Conservation (phyloP, 495 filamentous ascomycete genomes). For the Wilcoxina mikolae region DNA sequence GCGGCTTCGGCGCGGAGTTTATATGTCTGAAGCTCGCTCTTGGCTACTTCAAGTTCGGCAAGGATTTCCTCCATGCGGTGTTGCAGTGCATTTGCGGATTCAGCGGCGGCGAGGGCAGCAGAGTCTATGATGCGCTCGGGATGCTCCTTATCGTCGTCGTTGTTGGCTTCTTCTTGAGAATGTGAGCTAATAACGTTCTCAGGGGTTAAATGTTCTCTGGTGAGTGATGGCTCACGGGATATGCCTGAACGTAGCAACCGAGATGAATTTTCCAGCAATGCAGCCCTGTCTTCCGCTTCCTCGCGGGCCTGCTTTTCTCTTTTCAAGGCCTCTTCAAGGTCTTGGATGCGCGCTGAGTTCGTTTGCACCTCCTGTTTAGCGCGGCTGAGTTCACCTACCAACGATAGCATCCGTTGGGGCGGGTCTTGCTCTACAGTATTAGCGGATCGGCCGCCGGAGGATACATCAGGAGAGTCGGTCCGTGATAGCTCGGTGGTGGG, state of each 20-base stretch:
- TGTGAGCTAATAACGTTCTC: slow-evolving; percentile 8
- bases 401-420: slow-evolving; percentile 66
- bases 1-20: slow-evolving; percentile 63
- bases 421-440: slow-evolving; percentile 39
- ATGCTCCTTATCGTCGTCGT: slow-evolving; percentile 16
- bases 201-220: background rate
- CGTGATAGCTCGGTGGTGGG: slow-evolving; percentile 6
- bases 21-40: slow-evolving; percentile 62
- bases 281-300: slow-evolving; percentile 64
- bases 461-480: slow-evolving; percentile 3
- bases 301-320: slow-evolving; percentile 71
- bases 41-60: slow-evolving; percentile 68
- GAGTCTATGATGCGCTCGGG: slow-evolving; percentile 28
- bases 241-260: slow-evolving; percentile 13
- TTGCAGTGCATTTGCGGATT: slow-evolving; percentile 45
- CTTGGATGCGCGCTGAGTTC: slow-evolving; percentile 60
- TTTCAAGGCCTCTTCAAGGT: slow-evolving; percentile 62
- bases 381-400: slow-evolving; percentile 66
- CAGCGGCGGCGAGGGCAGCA: slow-evolving; percentile 31
- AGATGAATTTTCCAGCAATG: slow-evolving; percentile 43
- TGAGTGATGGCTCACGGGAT: slow-evolving; percentile 27
- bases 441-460: background rate
- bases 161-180: slow-evolving; percentile 13
- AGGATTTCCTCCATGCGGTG: slow-evolving; percentile 64
- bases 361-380: slow-evolving; percentile 71